These are phyloP conservation scores for Bipolaris gigantea DNA, from an alignment of 2,329 filamentous ascomycete genomes.

Conservation along the genomic window DNA sequence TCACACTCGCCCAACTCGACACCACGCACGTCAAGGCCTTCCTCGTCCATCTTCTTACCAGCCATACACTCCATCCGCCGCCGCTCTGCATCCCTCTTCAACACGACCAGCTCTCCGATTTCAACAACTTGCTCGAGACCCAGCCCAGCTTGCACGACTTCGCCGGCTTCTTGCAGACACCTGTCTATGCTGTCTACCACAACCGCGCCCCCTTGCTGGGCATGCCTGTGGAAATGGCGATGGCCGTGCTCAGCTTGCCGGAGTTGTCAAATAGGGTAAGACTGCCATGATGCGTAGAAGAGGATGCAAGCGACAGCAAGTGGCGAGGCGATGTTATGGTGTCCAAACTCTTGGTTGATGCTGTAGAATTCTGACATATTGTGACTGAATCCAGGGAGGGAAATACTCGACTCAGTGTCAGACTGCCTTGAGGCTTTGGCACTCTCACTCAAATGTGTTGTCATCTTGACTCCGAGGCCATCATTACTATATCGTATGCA, in stretches of 20 bases:
- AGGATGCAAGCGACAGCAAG: slow-evolving; percentile 26
- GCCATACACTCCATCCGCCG: slow-evolving; percentile 32
- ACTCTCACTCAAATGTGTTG: slow-evolving; percentile 53
- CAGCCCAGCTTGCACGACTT: slow-evolving; percentile 78
- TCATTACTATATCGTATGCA: slow-evolving; percentile 48
- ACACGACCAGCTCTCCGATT: slow-evolving; percentile 76
- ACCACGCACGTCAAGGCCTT: slow-evolving; percentile 74
- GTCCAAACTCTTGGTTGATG: slow-evolving; percentile 27
- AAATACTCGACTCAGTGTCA: slow-evolving; percentile 35
- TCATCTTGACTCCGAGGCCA: slow-evolving; percentile 66
- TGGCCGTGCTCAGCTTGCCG: slow-evolving; percentile 57
- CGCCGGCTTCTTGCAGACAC: slow-evolving; percentile 80
- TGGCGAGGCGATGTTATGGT: slow-evolving; percentile 26
- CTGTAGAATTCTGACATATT: slow-evolving; percentile 23
- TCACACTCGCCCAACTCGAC: slow-evolving; percentile 69
- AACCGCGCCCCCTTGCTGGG: slow-evolving; percentile 61
- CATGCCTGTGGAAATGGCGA: slow-evolving; percentile 68
- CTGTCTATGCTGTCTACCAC: slow-evolving; percentile 73
- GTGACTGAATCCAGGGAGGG: slow-evolving; percentile 40
- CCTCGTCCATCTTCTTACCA: slow-evolving; percentile 58
- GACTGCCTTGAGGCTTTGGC: slow-evolving; percentile 23
- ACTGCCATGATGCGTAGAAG: slow-evolving; percentile 55
- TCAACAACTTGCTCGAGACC: slow-evolving; percentile 78
- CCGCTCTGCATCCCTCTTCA: slow-evolving; percentile 57
- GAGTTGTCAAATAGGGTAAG: slow-evolving; percentile 61